These are phyloP conservation scores for Carex parvula DNA, from an alignment of 176 grass and related monocot genomes.

Conservation along the genomic window DNA sequence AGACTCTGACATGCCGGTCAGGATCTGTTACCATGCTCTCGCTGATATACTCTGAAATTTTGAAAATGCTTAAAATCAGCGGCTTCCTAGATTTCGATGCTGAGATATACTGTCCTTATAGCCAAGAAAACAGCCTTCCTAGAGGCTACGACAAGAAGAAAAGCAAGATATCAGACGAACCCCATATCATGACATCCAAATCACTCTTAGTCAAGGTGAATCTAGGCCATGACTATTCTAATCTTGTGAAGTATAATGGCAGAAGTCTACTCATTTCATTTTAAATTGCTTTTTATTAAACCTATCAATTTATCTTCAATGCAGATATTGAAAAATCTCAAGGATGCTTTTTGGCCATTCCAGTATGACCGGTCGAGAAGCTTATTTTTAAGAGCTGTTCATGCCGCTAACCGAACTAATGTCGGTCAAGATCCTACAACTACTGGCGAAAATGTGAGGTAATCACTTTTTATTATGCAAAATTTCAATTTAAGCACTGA, in stretches of 20 bases:
- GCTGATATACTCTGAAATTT: slow-evolving; percentile 83
- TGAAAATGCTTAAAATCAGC: slow-evolving; percentile 54
- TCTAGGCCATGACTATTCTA: background rate
- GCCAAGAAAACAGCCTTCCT: slow-evolving; percentile 46
- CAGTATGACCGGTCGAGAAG: slow-evolving; percentile 54
- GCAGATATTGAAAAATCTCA: slow-evolving; percentile 74
- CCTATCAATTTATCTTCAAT: slow-evolving; percentile 20
- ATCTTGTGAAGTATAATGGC: background rate
- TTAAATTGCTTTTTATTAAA: background rate
- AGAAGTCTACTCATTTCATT: background rate
- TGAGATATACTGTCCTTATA: slow-evolving; percentile 77
- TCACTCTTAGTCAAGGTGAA: slow-evolving; percentile 65
- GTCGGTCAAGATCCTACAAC: slow-evolving; percentile 33
- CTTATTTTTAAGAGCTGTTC: slow-evolving; percentile 76
- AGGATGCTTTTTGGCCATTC: slow-evolving; percentile 84
- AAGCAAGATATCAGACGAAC: slow-evolving; percentile 49
- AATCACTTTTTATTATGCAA: background rate
- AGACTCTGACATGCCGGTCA: slow-evolving; percentile 76
- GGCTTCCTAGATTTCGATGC: slow-evolving; percentile 71
- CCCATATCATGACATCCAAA: slow-evolving; percentile 78
- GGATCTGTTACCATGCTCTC: slow-evolving; percentile 76
- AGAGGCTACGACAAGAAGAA: slow-evolving; percentile 83
- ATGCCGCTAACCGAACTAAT: slow-evolving; percentile 47
- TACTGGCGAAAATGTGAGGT: slow-evolving; percentile 54
- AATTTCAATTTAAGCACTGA: background rate